These are phyloP conservation scores for Chloromonas sp. DNA, from an alignment of 163 green algal genomes.

Conservation along the genomic window DNA sequence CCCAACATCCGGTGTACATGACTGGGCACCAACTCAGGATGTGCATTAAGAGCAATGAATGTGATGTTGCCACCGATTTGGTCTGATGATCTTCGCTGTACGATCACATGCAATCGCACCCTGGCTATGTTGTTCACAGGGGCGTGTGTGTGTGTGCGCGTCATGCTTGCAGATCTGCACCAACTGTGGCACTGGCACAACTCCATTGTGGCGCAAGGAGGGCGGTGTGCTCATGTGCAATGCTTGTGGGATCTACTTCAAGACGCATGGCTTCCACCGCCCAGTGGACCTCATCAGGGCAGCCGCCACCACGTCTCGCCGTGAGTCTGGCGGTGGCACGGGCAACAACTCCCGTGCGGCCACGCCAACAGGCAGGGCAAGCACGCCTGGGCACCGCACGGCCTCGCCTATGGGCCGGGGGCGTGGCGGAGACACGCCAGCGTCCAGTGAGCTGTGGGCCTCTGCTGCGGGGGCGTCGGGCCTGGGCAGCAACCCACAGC, in stretches of 20 bases:
- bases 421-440: background rate
- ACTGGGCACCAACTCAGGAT: too few relatives aligned
- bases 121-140: too few relatives aligned
- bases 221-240: slow-evolving; percentile 42
- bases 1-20: too few relatives aligned
- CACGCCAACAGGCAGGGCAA: background rate
- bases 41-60: too few relatives aligned
- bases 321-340: background rate
- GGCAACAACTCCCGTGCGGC: background rate
- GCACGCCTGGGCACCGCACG: too few relatives aligned
- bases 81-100: too few relatives aligned
- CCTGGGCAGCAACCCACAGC: background rate
- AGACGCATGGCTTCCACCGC: slow-evolving; percentile 39
- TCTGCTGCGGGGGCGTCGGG: background rate
- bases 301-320: background rate
- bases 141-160: too few relatives aligned
- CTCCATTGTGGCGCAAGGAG: slow-evolving; percentile 48
- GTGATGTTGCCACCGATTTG: too few relatives aligned
- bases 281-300: slow-evolving; percentile 17
- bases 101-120: too few relatives aligned
- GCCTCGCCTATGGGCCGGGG: background rate
- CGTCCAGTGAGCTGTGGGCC: background rate
- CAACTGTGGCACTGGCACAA: slow-evolving; percentile 45
- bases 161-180: slow-evolving; percentile 26
- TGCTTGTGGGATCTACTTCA: slow-evolving; percentile 54